Conservation (phyloP, 169 alveolate genomes). For the Eimeria zaria region DNA sequence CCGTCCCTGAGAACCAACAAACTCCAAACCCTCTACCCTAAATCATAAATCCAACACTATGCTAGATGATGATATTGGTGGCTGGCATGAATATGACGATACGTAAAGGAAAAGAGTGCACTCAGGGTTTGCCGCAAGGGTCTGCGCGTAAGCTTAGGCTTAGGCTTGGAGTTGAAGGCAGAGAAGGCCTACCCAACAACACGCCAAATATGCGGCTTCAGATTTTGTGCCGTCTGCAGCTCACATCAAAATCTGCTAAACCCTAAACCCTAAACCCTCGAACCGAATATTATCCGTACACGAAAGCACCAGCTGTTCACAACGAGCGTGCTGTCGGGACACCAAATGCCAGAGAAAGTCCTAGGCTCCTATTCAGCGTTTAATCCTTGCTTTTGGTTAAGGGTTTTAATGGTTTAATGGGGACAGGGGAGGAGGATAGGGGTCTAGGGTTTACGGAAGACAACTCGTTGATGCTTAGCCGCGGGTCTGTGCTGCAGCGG, state of each 20-base stretch:
- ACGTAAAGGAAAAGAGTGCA: not conserved
- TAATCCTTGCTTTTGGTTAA: not conserved
- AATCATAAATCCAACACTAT: not conserved
- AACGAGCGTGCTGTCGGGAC: not conserved
- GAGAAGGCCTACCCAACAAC: conserved; percentile 12
- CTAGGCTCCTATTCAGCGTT: not conserved
- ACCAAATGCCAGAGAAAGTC: not conserved
- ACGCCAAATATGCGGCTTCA: conserved; percentile 37
- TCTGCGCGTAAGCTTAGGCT: not conserved
- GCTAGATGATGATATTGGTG: no score
- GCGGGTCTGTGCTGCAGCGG: conserved; percentile 77
- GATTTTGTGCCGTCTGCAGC: conserved; percentile 55
- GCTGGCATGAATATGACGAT: not conserved
- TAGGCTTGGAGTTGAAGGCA: not conserved
- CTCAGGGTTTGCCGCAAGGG: not conserved
- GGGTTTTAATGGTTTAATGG: not conserved
- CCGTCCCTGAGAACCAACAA: conserved; percentile 11
- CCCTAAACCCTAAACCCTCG: conserved; percentile 27
- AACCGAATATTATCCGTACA: not conserved
- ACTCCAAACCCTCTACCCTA: not conserved
- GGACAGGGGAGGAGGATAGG: not conserved
- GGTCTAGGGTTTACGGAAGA: conserved; percentile 24
- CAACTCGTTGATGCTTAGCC: conserved; percentile 51
- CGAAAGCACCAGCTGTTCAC: not conserved
- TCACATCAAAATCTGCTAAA: conserved; percentile 19